These are phyloP conservation scores for Suillus ampliporus DNA, from an alignment of 768 basidiomycete genomes.

Conservation along the genomic window DNA sequence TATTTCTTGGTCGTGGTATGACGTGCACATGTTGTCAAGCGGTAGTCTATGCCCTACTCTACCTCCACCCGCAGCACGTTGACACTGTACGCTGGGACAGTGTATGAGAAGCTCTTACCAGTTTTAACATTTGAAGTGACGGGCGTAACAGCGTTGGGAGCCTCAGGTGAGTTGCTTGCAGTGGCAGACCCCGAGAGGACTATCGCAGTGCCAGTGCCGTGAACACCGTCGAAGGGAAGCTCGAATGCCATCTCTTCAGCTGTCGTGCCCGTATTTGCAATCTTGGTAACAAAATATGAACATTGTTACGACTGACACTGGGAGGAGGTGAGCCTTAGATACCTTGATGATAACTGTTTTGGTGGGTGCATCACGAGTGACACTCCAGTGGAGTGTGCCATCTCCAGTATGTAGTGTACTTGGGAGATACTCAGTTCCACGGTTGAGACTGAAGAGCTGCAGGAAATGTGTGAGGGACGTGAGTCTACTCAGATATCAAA, in stretches of 20 bases:
- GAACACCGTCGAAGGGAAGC: slow-evolving; percentile 58
- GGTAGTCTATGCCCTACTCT: not conserved
- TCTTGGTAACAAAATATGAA: slow-evolving; percentile 37
- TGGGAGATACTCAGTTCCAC: slow-evolving; percentile 66
- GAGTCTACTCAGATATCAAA: not conserved
- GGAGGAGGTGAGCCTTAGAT: slow-evolving; percentile 3
- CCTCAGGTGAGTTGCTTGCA: slow-evolving; percentile 60
- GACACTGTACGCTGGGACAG: slow-evolving; percentile 54
- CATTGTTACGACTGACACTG: not conserved
- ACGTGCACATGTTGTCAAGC: not conserved
- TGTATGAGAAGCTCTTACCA: slow-evolving; percentile 59
- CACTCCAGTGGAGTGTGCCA: slow-evolving; percentile 68
- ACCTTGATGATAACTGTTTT: slow-evolving; percentile 64
- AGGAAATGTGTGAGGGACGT: not conserved
- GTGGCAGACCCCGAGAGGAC: slow-evolving; percentile 55
- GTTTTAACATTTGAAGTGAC: slow-evolving; percentile 49
- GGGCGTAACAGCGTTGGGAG: slow-evolving; percentile 55
- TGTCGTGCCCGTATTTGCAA: slow-evolving; percentile 55
- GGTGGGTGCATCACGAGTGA: slow-evolving; percentile 42
- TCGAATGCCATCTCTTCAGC: slow-evolving; percentile 53
- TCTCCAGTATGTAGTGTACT: slow-evolving; percentile 56
- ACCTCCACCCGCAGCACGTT: slow-evolving; percentile 32
- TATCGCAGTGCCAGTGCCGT: slow-evolving; percentile 48
- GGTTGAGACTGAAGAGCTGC: slow-evolving; percentile 67
- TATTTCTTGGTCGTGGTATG: not conserved